Evolutionary conservation across 768 basidiomycete species (phyloP), one percentile per base, ranked within the genome.

Genomic region (Gymnopilus junonius): DNA sequence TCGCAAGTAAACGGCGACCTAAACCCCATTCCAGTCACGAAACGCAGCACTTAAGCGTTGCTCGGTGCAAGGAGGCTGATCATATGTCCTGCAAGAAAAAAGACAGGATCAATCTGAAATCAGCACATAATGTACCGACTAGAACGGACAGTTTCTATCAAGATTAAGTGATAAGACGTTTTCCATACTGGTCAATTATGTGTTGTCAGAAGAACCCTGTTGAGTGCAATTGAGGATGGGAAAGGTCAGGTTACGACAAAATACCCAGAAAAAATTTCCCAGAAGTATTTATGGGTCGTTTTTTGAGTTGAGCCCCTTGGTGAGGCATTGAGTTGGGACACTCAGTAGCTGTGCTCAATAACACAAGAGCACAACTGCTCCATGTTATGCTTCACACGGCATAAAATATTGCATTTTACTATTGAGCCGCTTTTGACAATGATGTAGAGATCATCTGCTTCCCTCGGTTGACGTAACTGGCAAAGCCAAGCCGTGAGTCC

Each of bases 401-500:
- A 42, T 4, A 20, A 20, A 42, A 42, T 42, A 42, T 42, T 11
- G 6, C 6, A 42, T 20, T 20, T 42, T 40, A 27, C 31, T 20
- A 20, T 17, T 50, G 50, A 29, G n/a, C 61, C 35, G 21, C 14
- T 34, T 29, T 35, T 23, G 54, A 11, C 12, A 31, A 8, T 6
- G 55, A 27, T 17, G 55, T 46, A 21, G 60, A 76, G 54, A 83
- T 76, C n/a, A 84, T 67, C 37, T 77, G 78, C 60, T 72, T 80
- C 66, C 86, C 90, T 51, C 90, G 82, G 63, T 88, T 87, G 37
- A 86, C 81, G 67, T 87, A 87, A 68, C 75, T 86, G 34, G 85
- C 87, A 63, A 92, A 90, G 27, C 85, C 80, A 20, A 84, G 67
- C 27, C 90, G 81, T 15, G 90, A 85, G 68, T 91, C 86, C 87